Evolutionary conservation across 345 rosid species (phyloP), one percentile per base, ranked within the genome.

Genomic region (Cardiospermum halicacabum): DNA sequence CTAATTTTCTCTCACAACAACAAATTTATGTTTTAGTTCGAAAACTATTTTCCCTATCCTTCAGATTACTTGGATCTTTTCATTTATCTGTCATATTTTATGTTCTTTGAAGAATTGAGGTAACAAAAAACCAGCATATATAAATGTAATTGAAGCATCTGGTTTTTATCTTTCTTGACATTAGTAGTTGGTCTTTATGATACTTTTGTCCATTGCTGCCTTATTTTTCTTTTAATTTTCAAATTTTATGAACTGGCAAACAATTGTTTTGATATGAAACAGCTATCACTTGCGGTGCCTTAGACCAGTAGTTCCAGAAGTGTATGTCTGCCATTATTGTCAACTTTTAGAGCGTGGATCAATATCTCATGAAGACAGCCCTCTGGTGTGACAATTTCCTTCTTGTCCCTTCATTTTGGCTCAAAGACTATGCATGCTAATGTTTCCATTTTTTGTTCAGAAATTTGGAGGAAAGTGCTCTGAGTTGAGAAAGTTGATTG

Each of bases 221-320:
- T 6, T 18, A 11, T 47, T 47, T 47, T 47, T 34, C 10, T 7
- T 47, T 47, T n/a, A n/a, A n/a, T 19, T 51, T 18, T 15, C 13
- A 49, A 21, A 34, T 63, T 26, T 24, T 15, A 1, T 36, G 48
- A 50, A 9, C 57, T 7, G 48, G 56, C 24, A 32, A 21, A 64
- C 9, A 66, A 24, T 16, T 53, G 60, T 26, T 62, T 56, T 63
- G 72, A 37, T 60, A 58, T 53, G 16, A 69, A 66, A 62, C 87
- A 88, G 95, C 85, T 88, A 83, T 70, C 91, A 85, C 55, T 55
- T 70, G 69, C 80, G 12, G 58, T 88, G 94, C 70, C 58, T 88
- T 4, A 77, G 77, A 56, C 53, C 64, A 18, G 26, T 53, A 67
- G 72, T 21, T 60, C 31, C 65, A 53, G 73, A 77, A 60, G 53